Evolutionary conservation across 495 filamentous ascomycete species (phyloP), one percentile per base, ranked within the genome.

Genomic region (Parathielavia appendiculata): DNA sequence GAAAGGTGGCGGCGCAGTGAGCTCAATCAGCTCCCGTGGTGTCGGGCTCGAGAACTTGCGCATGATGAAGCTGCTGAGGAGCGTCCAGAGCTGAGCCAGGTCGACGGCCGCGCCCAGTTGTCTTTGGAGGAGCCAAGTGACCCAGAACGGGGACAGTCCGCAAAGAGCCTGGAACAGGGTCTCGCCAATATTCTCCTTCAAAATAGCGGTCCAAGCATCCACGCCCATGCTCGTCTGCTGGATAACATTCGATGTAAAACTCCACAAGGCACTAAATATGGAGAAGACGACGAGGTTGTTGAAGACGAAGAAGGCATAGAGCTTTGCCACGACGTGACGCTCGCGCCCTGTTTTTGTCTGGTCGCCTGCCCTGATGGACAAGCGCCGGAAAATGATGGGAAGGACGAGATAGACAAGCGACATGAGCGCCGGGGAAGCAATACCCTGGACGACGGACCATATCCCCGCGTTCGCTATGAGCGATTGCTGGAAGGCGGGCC

Each of bases 241-340:
- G 56, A 95, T 76, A 53, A 93, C 84, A 9, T 74, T 78, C 0
- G 83, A 66, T 14, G 89, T 74, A 63, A 90, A 90, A 3, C 73
- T 78, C 86, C 89, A 96, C 11, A 89, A 71, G 14, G 87, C 85
- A 64, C 79, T 76, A 72, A 99, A 99, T 17, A 96, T 73, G 19
- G 91, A 95, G 75, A 97, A 97, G 57, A 97, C 85, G 64, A 97
- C 72, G 47, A 97, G 74, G 68, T 97, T 97, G 78, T 99, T 99
- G 81, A 99, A 89, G 47, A 97, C 83, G 74, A 97, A 97, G 74
- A 99, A 99, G 14, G 90, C 79, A 70, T 96, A 99, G 2, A 99
- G 80, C 67, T 95, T 93, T 51, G 83, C 83, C 30, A 91, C 81
- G 61, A 98, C 93, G 69, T 97, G 91, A n/a, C 90, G 82, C 63